These are phyloP conservation scores for Diatrype stigma DNA, from an alignment of 2,329 filamentous ascomycete species.

Conservation along the genomic window DNA sequence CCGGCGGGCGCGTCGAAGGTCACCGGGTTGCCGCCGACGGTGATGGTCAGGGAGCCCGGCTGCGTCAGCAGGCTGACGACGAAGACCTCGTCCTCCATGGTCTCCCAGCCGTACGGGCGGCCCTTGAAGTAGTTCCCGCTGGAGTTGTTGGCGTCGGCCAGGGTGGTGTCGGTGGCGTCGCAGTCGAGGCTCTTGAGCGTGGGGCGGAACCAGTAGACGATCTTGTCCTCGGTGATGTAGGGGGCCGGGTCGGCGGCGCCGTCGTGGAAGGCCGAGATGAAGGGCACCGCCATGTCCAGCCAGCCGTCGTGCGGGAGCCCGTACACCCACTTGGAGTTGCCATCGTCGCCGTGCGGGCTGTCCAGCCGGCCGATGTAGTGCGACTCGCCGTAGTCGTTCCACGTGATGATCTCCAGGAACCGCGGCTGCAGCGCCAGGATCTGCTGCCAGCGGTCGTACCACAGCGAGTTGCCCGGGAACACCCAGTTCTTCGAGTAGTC, in stretches of 20 bases:
- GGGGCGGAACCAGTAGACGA: slow-evolving; percentile 54
- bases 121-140: slow-evolving; percentile 50
- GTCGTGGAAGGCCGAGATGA: slow-evolving; percentile 49
- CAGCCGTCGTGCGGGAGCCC: slow-evolving; percentile 40
- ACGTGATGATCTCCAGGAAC: too few relatives aligned
- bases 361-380: too few relatives aligned
- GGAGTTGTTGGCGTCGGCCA: slow-evolving; percentile 37
- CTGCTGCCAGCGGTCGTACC: too few relatives aligned
- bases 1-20: slow-evolving; percentile 43
- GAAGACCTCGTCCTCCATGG: slow-evolving; percentile 46
- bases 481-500: too few relatives aligned
- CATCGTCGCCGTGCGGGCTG: slow-evolving; percentile 27
- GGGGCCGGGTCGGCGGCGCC: slow-evolving; percentile 34
- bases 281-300: slow-evolving; percentile 50
- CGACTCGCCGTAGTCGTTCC: too few relatives aligned
- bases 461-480: too few relatives aligned
- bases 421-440: too few relatives aligned
- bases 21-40: slow-evolving; percentile 39
- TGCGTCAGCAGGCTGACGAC: slow-evolving; percentile 46
- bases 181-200: slow-evolving; percentile 43
- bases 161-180: slow-evolving; percentile 48
- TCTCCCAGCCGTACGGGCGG: slow-evolving; percentile 45
- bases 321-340: slow-evolving; percentile 31
- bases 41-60: slow-evolving; percentile 39
- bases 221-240: slow-evolving; percentile 43